Base-by-base conservation (phyloP, 1,284 basidiomycete species). In the Pseudozyma hubeiensis region DNA sequence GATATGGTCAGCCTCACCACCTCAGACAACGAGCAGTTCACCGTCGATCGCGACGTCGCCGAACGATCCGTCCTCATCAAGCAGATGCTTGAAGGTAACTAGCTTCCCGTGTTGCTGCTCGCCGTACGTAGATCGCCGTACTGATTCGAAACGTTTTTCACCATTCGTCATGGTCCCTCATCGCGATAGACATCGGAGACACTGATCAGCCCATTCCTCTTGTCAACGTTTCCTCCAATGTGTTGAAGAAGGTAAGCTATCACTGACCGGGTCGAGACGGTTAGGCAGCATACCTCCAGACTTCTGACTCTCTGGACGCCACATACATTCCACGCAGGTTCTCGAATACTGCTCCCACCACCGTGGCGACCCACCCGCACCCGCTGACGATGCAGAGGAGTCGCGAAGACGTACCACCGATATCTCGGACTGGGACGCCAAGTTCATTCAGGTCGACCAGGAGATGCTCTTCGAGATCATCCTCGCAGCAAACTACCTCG, bases 331-430 rank as follows among this genome's bases (percentile, higher is more conserved):
- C 29, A 35, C 64, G 71, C 79, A 96, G 93, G 94, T 99, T 60
- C 89, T 99, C 49, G 97, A 99, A 85, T 99, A 97, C 89, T 99
- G 97, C 89, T 94, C 97, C 82, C 94, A 99, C 87, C 97, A 99
- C 87, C 92, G 93, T 77, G 91, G 91, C 81, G 97, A 99, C 86
- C 94, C 95, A 31, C 89, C 97, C 47, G 95, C 96, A n/a, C 88
- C 91, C 30, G 87, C 91, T 16, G 86, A 87, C 58, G 87, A 87
- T 47, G 93, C 94, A 76, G 88, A 91, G 63, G 96, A 98, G 86
- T 92, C 92, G n/a, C 91, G 96, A 85, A 95, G 96, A 86, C 91
- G 95, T 85, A 95, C 94, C 11, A 94, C 94, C 31, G 97, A 99
- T 81, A 98, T 99, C 85, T 91, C 90, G 76, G 97, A 99, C 85